Conservation (phyloP, 176 grass and related monocot genomes). For the Triticum urartu region DNA sequence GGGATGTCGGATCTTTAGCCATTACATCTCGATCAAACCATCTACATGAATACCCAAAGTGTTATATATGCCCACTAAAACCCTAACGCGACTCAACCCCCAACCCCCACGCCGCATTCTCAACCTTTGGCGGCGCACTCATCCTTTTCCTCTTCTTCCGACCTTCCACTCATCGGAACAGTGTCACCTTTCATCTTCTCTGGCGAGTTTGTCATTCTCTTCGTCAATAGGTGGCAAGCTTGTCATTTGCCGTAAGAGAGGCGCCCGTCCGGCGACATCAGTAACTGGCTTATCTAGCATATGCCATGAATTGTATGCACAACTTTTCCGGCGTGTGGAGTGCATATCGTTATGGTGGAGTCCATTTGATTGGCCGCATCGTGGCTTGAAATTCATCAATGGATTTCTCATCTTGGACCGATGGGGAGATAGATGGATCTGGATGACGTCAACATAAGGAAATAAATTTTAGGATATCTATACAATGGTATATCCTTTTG, state of each 20-base stretch:
- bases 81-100: background rate
- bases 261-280: background rate
- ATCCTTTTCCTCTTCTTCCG: background rate
- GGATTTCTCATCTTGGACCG: background rate
- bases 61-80: background rate
- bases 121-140: background rate
- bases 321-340: background rate
- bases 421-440: background rate
- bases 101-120: background rate
- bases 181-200: background rate
- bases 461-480: background rate
- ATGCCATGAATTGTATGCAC: background rate
- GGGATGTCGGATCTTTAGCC: background rate
- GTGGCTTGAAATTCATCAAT: background rate
- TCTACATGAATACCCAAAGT: background rate
- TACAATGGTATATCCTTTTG: background rate
- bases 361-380: background rate
- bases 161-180: background rate
- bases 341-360: background rate
- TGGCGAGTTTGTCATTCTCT: background rate
- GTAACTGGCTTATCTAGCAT: background rate
- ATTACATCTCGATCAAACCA: background rate
- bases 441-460: background rate
- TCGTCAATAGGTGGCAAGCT: background rate
- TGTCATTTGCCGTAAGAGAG: background rate